Evolutionary conservation across 148 eudicot genomes (phyloP), one percentile per base, ranked within the genome.

Genomic region (Silene uniflora): DNA sequence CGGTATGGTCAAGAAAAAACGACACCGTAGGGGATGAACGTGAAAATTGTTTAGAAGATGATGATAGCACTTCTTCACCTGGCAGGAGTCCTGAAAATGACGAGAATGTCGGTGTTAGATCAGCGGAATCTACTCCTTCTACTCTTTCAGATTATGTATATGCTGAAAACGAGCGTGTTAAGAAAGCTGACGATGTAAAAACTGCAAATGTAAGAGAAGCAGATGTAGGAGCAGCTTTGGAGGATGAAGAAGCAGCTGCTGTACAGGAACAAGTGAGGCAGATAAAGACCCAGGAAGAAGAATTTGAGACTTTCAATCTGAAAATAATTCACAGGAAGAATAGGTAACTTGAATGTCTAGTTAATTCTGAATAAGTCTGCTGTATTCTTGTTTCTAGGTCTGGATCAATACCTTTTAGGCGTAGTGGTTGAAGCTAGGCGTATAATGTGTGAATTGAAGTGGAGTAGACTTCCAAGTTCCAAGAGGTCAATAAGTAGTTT

Each of bases 201-300:
- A 67, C 74, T 67, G 78, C 84, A 61, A 70, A 83, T 78, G 75
- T 56, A 66, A 87, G 86, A 81, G 91, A 88, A 83, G 93, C 88
- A 49, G 97, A 90, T 78, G 85, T 80, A 71, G 93, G 86, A 78
- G 87, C 86, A 55, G 87, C 86, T 56, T 69, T 94, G 74, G 97
- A 95, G 83, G 99, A 95, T 83, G 99, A 95, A 84, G 99, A 95
- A 81, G 94, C 92, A 55, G 91, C 89, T 81, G 97, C 97, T n/a
- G 99, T 95, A 74, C 99, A 92, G 76, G 99, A 95, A 77, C 98
- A 95, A 91, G 97, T 95, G 70, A 90, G 90, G 79, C 99, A 95
- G 88, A 95, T 95, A 82, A 95, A 95, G 77, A 90, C 93, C 52
- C 99, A 95, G 80, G 98, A 95, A 79, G 98, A 95, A 67, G 99